A percentile compares a stretch with the other conserved stretches of the same genome.
These are phyloP conservation scores for Phoenix dactylifera DNA, from an alignment of 176 grass and related monocot genomes.

Conservation along the genomic window DNA sequence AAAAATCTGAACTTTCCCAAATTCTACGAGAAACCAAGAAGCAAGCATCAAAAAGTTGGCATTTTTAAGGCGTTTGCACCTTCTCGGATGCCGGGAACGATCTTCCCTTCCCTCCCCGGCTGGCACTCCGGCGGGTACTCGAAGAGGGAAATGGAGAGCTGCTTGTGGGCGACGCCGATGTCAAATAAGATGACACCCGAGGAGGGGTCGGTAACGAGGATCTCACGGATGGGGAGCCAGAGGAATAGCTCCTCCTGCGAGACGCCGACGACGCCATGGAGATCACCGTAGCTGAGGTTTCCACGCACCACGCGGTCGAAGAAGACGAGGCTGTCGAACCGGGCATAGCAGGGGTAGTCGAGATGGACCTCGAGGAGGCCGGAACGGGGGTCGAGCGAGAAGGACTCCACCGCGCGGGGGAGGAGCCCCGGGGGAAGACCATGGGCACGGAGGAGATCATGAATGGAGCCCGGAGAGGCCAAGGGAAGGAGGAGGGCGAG, in stretches of 20 bases:
- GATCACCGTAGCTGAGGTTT: conserved; percentile 71
- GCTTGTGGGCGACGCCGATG: conserved; percentile 82
- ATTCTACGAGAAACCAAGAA: too few species aligned
- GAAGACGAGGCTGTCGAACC: conserved; percentile 50
- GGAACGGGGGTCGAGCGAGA: conserved; percentile 34
- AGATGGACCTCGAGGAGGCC: conserved; percentile 60
- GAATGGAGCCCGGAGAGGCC: conserved; percentile 21
- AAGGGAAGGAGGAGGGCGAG: too few species aligned
- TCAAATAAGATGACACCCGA: conserved; percentile 84
- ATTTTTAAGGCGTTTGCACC: conserved; percentile 9
- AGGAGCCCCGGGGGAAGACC: conserved; percentile 68
- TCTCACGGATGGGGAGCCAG: conserved; percentile 89
- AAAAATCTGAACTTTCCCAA: too few species aligned
- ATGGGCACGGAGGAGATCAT: conserved; percentile 50
- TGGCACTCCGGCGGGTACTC: conserved; percentile 83
- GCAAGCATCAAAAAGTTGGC: neutral
- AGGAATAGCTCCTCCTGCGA: conserved; percentile 90
- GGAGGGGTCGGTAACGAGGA: conserved; percentile 36
- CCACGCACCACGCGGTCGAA: conserved; percentile 62
- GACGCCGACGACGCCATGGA: conserved; percentile 55
- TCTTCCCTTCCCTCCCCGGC: conserved; percentile 12
- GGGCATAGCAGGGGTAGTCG: conserved; percentile 55
- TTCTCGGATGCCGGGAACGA: neutral
- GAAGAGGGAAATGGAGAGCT: conserved; percentile 64
- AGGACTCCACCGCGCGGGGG: conserved; percentile 50